phyloP scores from a whole-genome alignment of 805 yeast genomes.

The Candida pseudofarinosa region DNA sequence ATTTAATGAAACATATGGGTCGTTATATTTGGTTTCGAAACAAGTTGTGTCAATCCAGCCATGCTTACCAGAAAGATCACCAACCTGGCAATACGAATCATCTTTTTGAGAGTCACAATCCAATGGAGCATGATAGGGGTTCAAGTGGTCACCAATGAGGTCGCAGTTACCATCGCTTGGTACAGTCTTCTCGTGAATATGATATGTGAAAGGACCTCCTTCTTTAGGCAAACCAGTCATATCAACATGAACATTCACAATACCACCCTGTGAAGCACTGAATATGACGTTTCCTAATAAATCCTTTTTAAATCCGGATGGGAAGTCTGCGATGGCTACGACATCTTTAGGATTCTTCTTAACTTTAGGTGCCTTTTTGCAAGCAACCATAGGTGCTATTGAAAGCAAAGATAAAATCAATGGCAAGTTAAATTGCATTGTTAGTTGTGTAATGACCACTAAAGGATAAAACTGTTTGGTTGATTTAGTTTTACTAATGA shows the following conservation, averaged over 20 bases:
- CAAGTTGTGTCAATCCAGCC: conserved; percentile 70
- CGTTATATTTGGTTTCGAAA: conserved; percentile 58
- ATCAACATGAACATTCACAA: conserved; percentile 65
- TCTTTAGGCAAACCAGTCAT: conserved; percentile 62
- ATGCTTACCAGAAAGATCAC: conserved; percentile 76
- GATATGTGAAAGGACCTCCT: conserved; percentile 69
- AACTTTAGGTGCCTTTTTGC: conserved; percentile 48
- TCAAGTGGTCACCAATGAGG: conserved; percentile 53
- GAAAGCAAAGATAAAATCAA: conserved; percentile 4
- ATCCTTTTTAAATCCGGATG: conserved; percentile 36
- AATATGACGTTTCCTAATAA: conserved; percentile 56
- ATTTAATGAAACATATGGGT: conserved; percentile 62
- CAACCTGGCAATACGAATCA: conserved; percentile 62
- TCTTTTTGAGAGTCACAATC: conserved; percentile 48
- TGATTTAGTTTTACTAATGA: neutral
- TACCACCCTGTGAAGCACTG: conserved; percentile 51
- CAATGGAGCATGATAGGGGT: conserved; percentile 56
- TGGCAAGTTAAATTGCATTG: conserved; percentile 4
- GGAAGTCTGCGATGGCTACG: conserved; percentile 57
- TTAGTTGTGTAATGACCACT: neutral
- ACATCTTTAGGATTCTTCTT: conserved; percentile 47
- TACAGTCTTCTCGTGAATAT: conserved; percentile 58
- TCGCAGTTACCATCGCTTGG: conserved; percentile 49
- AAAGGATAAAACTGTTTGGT: neutral
- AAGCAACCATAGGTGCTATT: conserved; percentile 11